Percentiles rank a stretch among this genome's conserved stretches.
Evolutionary conservation across 2,329 filamentous ascomycete species (phyloP).

Genomic region (Clarireedia paspali): DNA sequence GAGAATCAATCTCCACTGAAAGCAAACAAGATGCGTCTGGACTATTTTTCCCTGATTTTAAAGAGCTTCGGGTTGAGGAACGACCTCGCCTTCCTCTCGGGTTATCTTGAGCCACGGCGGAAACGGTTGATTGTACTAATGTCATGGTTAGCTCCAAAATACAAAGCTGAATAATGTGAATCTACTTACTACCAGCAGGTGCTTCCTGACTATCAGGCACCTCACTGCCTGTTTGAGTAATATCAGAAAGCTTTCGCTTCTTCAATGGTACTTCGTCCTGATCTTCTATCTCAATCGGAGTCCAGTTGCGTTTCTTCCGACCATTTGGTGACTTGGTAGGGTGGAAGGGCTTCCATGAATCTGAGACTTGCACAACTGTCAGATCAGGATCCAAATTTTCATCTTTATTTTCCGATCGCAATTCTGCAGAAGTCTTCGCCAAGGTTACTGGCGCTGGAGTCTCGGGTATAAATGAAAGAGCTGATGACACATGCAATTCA

Average conservation of each 20-base stretch:
- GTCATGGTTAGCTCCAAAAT: neutral
- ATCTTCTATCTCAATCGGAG: neutral
- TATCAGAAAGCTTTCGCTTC: constrained; percentile 19
- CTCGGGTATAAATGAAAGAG: constrained; percentile 23
- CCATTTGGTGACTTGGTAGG: neutral
- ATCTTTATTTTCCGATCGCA: neutral
- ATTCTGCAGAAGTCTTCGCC: neutral
- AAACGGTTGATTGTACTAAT: neutral
- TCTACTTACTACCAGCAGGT: constrained; percentile 6
- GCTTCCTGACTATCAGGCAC: constrained; percentile 21
- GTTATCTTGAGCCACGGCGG: neutral
- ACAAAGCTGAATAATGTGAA: neutral
- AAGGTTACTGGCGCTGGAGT: constrained; percentile 16
- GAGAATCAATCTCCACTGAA: neutral
- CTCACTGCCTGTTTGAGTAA: constrained; percentile 9
- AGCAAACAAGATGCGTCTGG: neutral
- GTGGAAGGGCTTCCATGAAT: neutral
- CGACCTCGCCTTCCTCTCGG: neutral
- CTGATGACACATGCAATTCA: constrained; percentile 11
- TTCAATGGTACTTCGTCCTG: neutral
- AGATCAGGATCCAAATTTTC: constrained; percentile 13
- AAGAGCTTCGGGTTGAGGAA: constrained; percentile 10
- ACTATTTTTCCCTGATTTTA: constrained; percentile 1
- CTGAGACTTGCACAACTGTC: constrained; percentile 20
- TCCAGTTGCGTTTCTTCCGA: neutral